Base-by-base conservation (phyloP, 331 rosid species). In the Pyrus hybrid region DNA sequence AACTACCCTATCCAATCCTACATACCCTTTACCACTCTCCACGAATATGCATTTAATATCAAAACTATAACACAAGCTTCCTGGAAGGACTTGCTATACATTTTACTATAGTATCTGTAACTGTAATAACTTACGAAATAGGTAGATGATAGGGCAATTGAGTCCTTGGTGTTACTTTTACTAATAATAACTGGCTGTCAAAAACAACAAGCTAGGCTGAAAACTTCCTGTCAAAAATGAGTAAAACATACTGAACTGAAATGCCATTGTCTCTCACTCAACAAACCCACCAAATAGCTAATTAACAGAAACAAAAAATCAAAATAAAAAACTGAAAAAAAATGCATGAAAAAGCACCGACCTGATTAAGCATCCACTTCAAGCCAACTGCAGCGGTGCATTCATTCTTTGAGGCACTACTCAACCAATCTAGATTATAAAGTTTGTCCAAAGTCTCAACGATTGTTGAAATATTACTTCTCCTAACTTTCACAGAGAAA, bases 311-410 rank as follows among this genome's bases (percentile, higher is more conserved):
- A 13, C 3, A 18, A 73, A 80, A 80, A 21, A 5, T 4, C 1
- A 3, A 49, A 35, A 11, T 9, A 30, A 25, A 28, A 65, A 68
- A 67, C 53, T 2, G 33, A 32, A 49, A 51, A 56, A 23, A 5
- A 58, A 22, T 45, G 45, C 13, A 79, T 20, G 30, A 20, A 28
- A 49, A 16, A 22, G 5, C 29, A 61, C 71, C 58, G 69, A 92
- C 99, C 97, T 95, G 99, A 86, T 95, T 95, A 80, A 95, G 98
- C 99, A 95, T 95, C 99, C 99, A 92, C 93, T 95, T 95, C 76
- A 95, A 86, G 77, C 99, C 99, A 83, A 92, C 98, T 4, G 99
- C 99, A 82, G 99, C 80, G 0, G 98, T 90, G 86, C 99, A 95
- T 82, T 92, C 99, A 51, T 95, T 95, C 87, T 91, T 95, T 10